These are phyloP conservation scores for Fusarium verticillioides DNA, from an alignment of 2,329 filamentous ascomycete genomes.

Conservation along the genomic window DNA sequence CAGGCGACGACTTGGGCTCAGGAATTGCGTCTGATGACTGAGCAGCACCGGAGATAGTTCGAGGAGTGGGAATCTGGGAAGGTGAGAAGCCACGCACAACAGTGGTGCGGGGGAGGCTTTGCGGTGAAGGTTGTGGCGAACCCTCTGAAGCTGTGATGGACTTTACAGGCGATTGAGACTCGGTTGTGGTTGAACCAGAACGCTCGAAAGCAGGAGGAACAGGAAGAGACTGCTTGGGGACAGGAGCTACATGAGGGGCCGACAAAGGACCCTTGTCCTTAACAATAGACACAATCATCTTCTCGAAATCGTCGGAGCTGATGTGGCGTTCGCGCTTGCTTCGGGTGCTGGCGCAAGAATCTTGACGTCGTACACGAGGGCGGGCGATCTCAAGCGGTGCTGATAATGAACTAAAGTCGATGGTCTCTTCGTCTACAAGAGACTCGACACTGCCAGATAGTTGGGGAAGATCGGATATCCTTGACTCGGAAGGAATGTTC, in stretches of 20 bases:
- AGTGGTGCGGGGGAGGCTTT: conserved; percentile 48
- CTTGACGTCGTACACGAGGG: conserved; percentile 76
- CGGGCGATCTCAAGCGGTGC: conserved; percentile 68
- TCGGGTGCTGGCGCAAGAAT: conserved; percentile 76
- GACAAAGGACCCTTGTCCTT: conserved; percentile 78
- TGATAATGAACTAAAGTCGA: conserved; percentile 66
- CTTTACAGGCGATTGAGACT: conserved; percentile 63
- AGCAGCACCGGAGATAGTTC: conserved; percentile 60
- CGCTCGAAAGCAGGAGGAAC: conserved; percentile 51
- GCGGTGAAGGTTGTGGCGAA: conserved; percentile 45
- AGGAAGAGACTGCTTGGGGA: conserved; percentile 56
- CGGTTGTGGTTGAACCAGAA: conserved; percentile 58
- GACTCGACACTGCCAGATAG: conserved; percentile 84
- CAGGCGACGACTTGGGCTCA: conserved; percentile 66
- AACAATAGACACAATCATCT: conserved; percentile 93
- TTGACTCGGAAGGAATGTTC: conserved; percentile 58
- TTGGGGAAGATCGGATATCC: conserved; percentile 70
- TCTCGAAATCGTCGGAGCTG: conserved; percentile 90
- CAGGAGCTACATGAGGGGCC: conserved; percentile 46
- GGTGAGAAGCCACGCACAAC: conserved; percentile 90
- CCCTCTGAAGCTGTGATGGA: conserved; percentile 62
- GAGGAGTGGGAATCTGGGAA: conserved; percentile 68
- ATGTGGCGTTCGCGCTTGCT: conserved; percentile 88
- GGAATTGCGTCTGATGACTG: conserved; percentile 69
- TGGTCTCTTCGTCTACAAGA: conserved; percentile 73